Base-by-base conservation (phyloP, 768 basidiomycete genomes). In the Pisolithus sp. region DNA sequence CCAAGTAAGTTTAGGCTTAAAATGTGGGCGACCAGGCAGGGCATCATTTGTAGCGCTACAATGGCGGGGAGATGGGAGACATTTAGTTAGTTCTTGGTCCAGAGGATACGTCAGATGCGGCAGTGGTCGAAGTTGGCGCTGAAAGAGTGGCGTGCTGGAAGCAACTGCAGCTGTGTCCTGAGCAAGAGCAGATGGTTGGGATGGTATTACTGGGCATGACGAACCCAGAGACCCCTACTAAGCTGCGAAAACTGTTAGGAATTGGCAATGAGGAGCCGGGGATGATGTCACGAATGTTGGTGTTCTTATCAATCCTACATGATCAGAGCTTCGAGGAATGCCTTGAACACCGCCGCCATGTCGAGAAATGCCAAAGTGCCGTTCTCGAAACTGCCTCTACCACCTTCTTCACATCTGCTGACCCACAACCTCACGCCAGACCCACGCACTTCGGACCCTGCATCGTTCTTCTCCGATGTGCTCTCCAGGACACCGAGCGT, bases 381-480 rank as follows among this genome's bases (percentile, higher is more conserved):
- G 10, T 71, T 80, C 38, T 75, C 76, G 39, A 62, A 67, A 6
- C 72, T 80, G 20, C 77, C 80, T 30, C 70, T 80, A 4, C 75
- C 79, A 4, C 72, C 73, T 4, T 45, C 68, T 10, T 59, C 71
- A 3, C 71, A 72, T 28, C 62, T 69, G 31, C 59, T 80, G 47
- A 71, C 69, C 1, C 71, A 72, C 56, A 73, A 74, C 56, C 71
- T 80, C 76, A 85, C 77, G 0, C 78, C 88, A 20, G 88, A 91
- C 59, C 68, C 77, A 1, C 62, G 70, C 40, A 78, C 81, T 0
- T 76, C 81, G 5, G 73, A 75, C 6, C 72, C 79, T 0, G 57
- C 74, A n/a, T 67, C 59, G 0, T 87, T 86, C 58, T 73, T 76
- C 36, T 65, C 72, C 13, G 68, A 74, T 17, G 67, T 81, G 10